Percentiles rank a stretch among this genome's conserved stretches.
Conservation (phyloP, 2,329 filamentous ascomycete species). For the Alternaria arborescens region DNA sequence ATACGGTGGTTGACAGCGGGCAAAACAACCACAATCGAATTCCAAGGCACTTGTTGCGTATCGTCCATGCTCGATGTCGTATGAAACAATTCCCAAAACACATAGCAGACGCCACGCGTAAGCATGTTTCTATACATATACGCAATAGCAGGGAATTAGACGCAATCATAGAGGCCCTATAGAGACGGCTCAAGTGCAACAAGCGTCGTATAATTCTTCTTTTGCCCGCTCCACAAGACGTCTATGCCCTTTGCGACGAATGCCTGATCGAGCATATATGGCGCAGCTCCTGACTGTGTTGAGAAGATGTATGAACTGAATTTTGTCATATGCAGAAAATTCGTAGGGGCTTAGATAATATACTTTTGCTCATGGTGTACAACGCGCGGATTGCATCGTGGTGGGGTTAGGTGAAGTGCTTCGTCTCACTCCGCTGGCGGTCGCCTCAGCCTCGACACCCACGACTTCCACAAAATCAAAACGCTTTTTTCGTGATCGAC, state of each 20-base stretch:
- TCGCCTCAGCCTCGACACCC: neutral
- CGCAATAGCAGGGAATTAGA: neutral
- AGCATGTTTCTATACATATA: neutral
- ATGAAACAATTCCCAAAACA: neutral
- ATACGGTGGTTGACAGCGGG: neutral
- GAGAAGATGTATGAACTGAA: too few species aligned
- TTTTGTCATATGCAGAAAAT: accelerated
- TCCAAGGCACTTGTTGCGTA: neutral
- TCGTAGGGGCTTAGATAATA: accelerated
- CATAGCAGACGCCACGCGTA: neutral
- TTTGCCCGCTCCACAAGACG: neutral
- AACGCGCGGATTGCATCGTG: neutral
- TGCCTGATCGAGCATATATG: neutral
- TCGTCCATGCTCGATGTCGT: neutral
- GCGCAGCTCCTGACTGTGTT: neutral
- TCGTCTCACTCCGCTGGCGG: neutral
- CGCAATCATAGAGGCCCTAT: neutral
- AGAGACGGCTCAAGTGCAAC: too few species aligned
- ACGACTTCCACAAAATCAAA: neutral
- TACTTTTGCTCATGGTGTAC: neutral
- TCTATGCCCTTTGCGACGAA: too few species aligned
- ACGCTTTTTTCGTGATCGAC: neutral
- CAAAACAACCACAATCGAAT: neutral
- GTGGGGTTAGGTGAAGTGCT: conserved; percentile 4
- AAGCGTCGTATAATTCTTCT: neutral